A percentile compares a stretch with the other conserved stretches of the same genome.
These are phyloP conservation scores for Ananas comosus DNA, from an alignment of 176 grass and related monocot genomes.

Conservation along the genomic window DNA sequence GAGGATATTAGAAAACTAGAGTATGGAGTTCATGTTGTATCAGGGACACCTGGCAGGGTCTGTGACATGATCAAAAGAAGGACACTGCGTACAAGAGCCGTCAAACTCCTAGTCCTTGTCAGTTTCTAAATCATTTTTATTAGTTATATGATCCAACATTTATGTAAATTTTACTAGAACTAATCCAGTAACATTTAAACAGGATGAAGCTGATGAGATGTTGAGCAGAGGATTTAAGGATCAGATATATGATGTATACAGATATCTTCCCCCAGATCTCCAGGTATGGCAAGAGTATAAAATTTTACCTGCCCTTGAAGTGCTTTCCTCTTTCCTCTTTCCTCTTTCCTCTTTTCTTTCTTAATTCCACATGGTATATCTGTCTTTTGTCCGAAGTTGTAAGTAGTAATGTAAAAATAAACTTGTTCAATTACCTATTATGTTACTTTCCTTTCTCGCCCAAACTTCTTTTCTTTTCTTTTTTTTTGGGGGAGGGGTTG, in stretches of 20 bases:
- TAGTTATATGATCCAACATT: neutral
- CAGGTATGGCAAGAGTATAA: slow-evolving; percentile 31
- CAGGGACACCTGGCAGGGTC: slow-evolving; percentile 84
- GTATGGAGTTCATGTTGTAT: slow-evolving; percentile 69
- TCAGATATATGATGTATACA: slow-evolving; percentile 93
- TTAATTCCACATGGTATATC: neutral
- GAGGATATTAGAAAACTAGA: slow-evolving; percentile 92
- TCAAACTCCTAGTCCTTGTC: slow-evolving; percentile 80
- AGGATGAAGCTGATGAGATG: slow-evolving; percentile 99
- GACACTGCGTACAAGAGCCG: slow-evolving; percentile 67
- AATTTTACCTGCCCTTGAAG: neutral
- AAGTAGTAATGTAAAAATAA: too few relatives aligned
- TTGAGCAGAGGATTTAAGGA: slow-evolving; percentile 91
- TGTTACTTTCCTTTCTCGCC: too few relatives aligned
- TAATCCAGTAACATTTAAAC: slow-evolving; percentile 11
- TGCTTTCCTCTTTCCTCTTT: neutral
- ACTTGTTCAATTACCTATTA: too few relatives aligned
- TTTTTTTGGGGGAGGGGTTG: too few relatives aligned
- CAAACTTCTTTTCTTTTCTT: too few relatives aligned
- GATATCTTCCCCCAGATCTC: slow-evolving; percentile 89
- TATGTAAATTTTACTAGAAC: neutral
- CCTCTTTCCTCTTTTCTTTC: neutral
- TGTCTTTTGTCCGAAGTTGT: neutral
- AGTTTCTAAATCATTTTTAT: slow-evolving; percentile 6
- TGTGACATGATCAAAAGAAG: slow-evolving; percentile 92